phyloP scores from a whole-genome alignment of 83 land plant genomes.

The Picea mariana region DNA sequence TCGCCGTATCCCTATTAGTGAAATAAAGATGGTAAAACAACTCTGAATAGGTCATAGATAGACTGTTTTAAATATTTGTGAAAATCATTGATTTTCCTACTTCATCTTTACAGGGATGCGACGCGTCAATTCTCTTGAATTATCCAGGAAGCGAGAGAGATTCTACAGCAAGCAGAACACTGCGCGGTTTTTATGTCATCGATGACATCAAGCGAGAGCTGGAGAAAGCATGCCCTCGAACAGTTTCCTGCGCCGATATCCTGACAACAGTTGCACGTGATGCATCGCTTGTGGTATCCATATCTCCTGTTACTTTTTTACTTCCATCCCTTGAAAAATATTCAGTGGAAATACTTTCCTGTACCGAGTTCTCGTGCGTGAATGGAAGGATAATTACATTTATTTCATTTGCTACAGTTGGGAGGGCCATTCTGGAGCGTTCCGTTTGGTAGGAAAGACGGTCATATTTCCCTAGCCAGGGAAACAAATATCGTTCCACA shows the following conservation, averaged over 20 bases:
- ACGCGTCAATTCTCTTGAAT: slow-evolving; percentile 47
- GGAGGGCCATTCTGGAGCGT: slow-evolving; percentile 53
- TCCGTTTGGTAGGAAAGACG: slow-evolving; percentile 49
- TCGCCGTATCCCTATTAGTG: too few species aligned
- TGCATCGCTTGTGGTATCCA: slow-evolving; percentile 23
- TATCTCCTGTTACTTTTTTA: not conserved
- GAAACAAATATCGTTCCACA: slow-evolving; percentile 24
- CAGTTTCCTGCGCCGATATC: slow-evolving; percentile 68
- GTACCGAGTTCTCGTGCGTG: too few species aligned
- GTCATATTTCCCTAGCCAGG: slow-evolving; percentile 23
- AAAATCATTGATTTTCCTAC: too few species aligned
- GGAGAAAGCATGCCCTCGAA: slow-evolving; percentile 46
- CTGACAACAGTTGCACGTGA: slow-evolving; percentile 57
- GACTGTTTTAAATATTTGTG: too few species aligned
- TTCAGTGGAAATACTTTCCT: too few species aligned
- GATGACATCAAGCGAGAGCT: slow-evolving; percentile 11
- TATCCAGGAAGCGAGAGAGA: slow-evolving; percentile 41
- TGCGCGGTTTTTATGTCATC: slow-evolving; percentile 56
- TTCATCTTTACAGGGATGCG: slow-evolving; percentile 47
- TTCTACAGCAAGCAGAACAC: slow-evolving; percentile 31
- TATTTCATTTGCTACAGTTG: not conserved
- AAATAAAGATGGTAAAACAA: too few species aligned
- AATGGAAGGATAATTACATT: too few species aligned
- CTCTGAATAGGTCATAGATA: too few species aligned
- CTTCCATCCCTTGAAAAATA: too few species aligned